These are phyloP conservation scores for Stephania japonica DNA, from an alignment of 164 flowering plant species.

Conservation along the genomic window DNA sequence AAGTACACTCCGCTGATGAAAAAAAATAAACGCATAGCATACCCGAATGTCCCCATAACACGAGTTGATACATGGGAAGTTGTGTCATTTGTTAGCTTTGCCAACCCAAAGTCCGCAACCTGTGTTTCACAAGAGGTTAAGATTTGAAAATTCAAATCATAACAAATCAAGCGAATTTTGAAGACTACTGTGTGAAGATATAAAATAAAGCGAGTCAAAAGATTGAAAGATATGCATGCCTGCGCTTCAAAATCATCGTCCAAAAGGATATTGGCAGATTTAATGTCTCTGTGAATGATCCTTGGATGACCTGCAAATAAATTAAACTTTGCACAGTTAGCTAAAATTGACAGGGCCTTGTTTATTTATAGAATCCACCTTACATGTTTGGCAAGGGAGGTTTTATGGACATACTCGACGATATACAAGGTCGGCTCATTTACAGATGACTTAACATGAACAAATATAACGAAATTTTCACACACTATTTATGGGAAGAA, in stretches of 20 bases:
- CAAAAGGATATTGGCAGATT: constrained; percentile 70
- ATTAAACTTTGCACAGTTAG: background rate
- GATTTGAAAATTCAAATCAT: background rate
- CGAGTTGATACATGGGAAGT: constrained; percentile 67
- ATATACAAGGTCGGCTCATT: background rate
- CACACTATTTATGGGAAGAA: too few relatives aligned
- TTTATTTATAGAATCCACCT: background rate
- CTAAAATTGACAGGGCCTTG: background rate
- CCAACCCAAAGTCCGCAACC: constrained; percentile 88
- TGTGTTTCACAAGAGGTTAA: constrained; percentile 17
- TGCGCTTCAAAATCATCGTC: constrained; percentile 65
- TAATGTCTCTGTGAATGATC: constrained; percentile 78
- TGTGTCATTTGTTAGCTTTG: constrained; percentile 46
- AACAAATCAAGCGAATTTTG: background rate
- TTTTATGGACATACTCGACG: background rate
- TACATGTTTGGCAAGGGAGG: background rate
- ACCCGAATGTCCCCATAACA: constrained; percentile 90
- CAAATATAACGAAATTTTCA: too few relatives aligned
- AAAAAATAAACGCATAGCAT: constrained; percentile 12
- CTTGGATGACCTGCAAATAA: constrained; percentile 61
- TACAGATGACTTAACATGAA: background rate
- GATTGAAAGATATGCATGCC: constrained; percentile 25
- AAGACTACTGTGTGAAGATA: background rate
- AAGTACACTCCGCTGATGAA: too few relatives aligned
- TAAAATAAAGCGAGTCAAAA: background rate